phyloP scores from a whole-genome alignment of 306 rosid genomes.

The Corylus heterophylla region DNA sequence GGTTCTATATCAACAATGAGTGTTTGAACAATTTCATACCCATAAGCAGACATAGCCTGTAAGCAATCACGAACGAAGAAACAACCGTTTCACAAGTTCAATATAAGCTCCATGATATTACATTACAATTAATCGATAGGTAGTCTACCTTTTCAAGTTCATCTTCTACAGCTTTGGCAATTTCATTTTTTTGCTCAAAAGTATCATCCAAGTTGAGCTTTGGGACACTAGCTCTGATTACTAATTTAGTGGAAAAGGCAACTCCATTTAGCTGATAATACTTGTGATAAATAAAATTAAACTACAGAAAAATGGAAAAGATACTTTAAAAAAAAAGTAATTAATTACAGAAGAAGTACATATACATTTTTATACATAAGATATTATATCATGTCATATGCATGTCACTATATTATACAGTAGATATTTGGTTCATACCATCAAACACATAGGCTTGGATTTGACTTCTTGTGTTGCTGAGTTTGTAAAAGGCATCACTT shows the following conservation, averaged over 20 bases:
- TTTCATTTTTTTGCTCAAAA: slow-evolving; percentile 94
- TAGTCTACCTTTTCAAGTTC: slow-evolving; percentile 78
- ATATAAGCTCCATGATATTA: slow-evolving; percentile 11
- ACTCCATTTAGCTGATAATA: slow-evolving; percentile 21
- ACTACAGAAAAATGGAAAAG: background rate
- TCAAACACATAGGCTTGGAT: slow-evolving; percentile 95
- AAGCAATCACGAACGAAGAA: slow-evolving; percentile 17
- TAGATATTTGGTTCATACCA: slow-evolving; percentile 47
- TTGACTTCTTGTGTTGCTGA: slow-evolving; percentile 84
- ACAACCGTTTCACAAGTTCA: slow-evolving; percentile 17
- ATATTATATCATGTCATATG: background rate
- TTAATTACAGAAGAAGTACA: background rate
- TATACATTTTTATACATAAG: background rate
- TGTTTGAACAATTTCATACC: slow-evolving; percentile 90
- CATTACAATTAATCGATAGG: slow-evolving; percentile 1
- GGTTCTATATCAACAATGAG: slow-evolving; percentile 91
- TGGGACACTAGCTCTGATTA: slow-evolving; percentile 90
- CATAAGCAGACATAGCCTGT: slow-evolving; percentile 98
- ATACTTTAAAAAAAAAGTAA: background rate
- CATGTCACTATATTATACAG: slow-evolving; percentile 20
- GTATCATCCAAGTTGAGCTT: slow-evolving; percentile 84
- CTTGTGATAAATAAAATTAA: background rate
- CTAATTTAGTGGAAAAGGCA: slow-evolving; percentile 39
- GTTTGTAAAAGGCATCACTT: slow-evolving; percentile 90
- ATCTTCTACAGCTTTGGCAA: slow-evolving; percentile 89